These are phyloP conservation scores for Dactylonectria estremocensis DNA, from an alignment of 2,329 filamentous ascomycete species.

Conservation along the genomic window DNA sequence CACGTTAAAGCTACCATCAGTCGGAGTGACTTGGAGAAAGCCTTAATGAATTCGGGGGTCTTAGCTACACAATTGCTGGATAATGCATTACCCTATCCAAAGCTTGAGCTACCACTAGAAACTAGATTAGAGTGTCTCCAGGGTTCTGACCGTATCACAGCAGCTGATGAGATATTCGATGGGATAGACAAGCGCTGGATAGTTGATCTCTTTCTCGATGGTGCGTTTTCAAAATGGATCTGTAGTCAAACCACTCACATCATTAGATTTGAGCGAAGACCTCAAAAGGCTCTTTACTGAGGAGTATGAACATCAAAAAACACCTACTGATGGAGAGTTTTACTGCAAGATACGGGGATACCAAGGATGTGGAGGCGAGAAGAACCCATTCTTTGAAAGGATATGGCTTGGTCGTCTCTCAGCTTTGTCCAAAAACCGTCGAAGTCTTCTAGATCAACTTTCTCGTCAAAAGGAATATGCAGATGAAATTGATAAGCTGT, in stretches of 20 bases:
- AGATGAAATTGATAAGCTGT: slow-evolving; percentile 51
- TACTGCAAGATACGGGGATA: slow-evolving; percentile 44
- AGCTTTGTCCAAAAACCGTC: slow-evolving; percentile 38
- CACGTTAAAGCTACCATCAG: slow-evolving; percentile 4
- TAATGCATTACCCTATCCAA: slow-evolving; percentile 6
- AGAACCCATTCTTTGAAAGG: slow-evolving; percentile 40
- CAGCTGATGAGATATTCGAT: slow-evolving; percentile 4
- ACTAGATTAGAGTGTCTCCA: slow-evolving; percentile 3
- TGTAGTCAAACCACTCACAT: slow-evolving; percentile 4
- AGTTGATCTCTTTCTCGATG: slow-evolving; percentile 51
- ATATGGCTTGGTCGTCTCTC: slow-evolving; percentile 47
- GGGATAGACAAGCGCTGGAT: slow-evolving; percentile 38
- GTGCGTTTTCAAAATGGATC: slow-evolving; percentile 26
- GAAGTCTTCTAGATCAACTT: slow-evolving; percentile 45
- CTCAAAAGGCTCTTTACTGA: slow-evolving; percentile 29
- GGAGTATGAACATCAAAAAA: slow-evolving; percentile 34
- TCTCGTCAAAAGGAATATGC: slow-evolving; percentile 44
- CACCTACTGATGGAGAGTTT: slow-evolving; percentile 34
- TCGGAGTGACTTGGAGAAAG: background rate
- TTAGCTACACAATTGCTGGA: background rate
- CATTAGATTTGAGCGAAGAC: slow-evolving; percentile 29
- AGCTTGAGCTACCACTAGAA: background rate
- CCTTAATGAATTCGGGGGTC: background rate
- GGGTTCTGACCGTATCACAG: background rate
- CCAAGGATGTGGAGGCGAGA: slow-evolving; percentile 27